phyloP scores from a whole-genome alignment of 371 early-diverging fungal species.

The Apophysomyces trapeziformis region DNA sequence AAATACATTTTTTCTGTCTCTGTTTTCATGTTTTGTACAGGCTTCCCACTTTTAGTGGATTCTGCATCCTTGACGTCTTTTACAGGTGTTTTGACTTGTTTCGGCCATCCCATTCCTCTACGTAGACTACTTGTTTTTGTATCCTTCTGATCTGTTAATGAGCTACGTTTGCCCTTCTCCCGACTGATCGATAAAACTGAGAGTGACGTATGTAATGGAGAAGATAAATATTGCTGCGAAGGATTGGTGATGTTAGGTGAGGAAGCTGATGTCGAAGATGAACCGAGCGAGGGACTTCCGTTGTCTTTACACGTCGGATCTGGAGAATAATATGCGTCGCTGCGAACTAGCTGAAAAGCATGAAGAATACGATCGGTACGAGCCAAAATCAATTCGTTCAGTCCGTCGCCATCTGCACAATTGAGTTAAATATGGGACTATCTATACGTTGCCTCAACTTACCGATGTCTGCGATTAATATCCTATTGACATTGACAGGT shows the following conservation, averaged over 20 bases:
- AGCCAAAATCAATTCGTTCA: slow-evolving; percentile 78
- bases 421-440: neutral
- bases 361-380: slow-evolving; percentile 85
- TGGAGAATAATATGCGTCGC: neutral
- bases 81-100: slow-evolving; percentile 7
- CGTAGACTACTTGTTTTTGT: slow-evolving; percentile 14
- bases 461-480: slow-evolving; percentile 78
- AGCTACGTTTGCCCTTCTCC: slow-evolving; percentile 19
- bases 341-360: slow-evolving; percentile 55
- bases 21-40: slow-evolving; percentile 16
- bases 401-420: slow-evolving; percentile 66
- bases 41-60: slow-evolving; percentile 6
- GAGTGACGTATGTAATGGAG: slow-evolving; percentile 23
- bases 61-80: slow-evolving; percentile 18
- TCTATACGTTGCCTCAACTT: neutral
- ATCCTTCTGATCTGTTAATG: slow-evolving; percentile 20
- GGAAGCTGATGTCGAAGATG: slow-evolving; percentile 20
- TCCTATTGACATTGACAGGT: slow-evolving; percentile 80
- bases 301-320: neutral
- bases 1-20: slow-evolving; percentile 28
- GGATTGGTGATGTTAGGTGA: slow-evolving; percentile 13
- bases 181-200: slow-evolving; percentile 21
- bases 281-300: slow-evolving; percentile 11
- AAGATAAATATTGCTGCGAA: slow-evolving; percentile 7
- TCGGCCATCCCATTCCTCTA: slow-evolving; percentile 30